Conservation (phyloP, 2,329 filamentous ascomycete genomes). For the Diaporthe citri region DNA sequence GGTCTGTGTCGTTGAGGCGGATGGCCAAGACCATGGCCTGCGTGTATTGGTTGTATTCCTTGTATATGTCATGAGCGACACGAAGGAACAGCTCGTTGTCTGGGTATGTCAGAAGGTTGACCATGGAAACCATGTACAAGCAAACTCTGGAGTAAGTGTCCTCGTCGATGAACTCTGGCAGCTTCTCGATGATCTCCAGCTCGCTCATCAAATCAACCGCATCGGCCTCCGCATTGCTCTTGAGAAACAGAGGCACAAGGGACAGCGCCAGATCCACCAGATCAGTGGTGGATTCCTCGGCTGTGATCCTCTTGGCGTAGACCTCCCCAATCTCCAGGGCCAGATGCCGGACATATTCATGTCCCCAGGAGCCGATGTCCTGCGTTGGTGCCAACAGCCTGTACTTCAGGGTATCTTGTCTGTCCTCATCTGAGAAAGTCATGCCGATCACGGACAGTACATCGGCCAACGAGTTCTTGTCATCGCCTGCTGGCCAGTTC, state of each 20-base stretch:
- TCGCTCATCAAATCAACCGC: constrained; percentile 98
- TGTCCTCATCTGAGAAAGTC: constrained; percentile 97
- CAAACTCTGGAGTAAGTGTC: constrained; percentile 95
- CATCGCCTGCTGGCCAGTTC: constrained; percentile 84
- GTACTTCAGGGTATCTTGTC: constrained; percentile 96
- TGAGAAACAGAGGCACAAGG: constrained; percentile 93
- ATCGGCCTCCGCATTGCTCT: constrained; percentile 98
- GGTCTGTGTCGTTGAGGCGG: constrained; percentile 85
- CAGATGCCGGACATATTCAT: constrained; percentile 97
- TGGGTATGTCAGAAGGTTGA: constrained; percentile 95
- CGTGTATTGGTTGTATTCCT: constrained; percentile 90
- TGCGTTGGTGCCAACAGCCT: constrained; percentile 88
- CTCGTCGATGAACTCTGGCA: constrained; percentile 90
- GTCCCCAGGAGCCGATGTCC: constrained; percentile 97
- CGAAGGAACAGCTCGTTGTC: constrained; percentile 96
- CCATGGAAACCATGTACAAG: constrained; percentile 99
- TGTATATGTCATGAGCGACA: constrained; percentile 94
- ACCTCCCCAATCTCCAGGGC: constrained; percentile 97
- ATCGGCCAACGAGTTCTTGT: constrained; percentile 93
- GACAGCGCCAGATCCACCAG: constrained; percentile 85
- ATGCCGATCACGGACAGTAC: constrained; percentile 97
- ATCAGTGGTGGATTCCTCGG: constrained; percentile 87
- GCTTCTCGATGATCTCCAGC: constrained; percentile 94
- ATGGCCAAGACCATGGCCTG: constrained; percentile 97
- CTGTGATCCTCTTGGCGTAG: constrained; percentile 86